Conservation (phyloP, 1,139 yeast species). For the Lodderomyces jiufengensis region DNA sequence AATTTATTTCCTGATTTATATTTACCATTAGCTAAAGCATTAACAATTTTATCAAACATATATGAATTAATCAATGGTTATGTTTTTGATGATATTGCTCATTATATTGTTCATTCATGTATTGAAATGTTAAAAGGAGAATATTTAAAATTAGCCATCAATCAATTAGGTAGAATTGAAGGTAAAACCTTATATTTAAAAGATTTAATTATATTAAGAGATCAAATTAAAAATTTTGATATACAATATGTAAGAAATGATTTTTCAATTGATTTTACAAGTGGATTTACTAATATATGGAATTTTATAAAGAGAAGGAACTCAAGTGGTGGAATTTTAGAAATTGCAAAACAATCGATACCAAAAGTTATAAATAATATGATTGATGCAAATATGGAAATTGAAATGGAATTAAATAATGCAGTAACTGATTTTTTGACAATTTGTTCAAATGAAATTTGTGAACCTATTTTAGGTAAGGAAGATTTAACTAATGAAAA, state of each 20-base stretch:
- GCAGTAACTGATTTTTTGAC: slow-evolving; percentile 61
- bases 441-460: slow-evolving; percentile 34
- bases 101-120: slow-evolving; percentile 78
- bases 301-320: slow-evolving; percentile 39
- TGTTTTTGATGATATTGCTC: slow-evolving; percentile 88
- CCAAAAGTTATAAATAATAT: slow-evolving; percentile 83
- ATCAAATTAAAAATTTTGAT: slow-evolving; percentile 74
- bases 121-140: slow-evolving; percentile 50
- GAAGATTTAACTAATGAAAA: slow-evolving; percentile 15
- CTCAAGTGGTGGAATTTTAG: slow-evolving; percentile 44
- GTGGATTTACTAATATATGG: slow-evolving; percentile 62
- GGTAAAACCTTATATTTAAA: slow-evolving; percentile 66
- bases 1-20: slow-evolving; percentile 54
- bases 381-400: slow-evolving; percentile 80
- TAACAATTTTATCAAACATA: slow-evolving; percentile 69
- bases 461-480: slow-evolving; percentile 26
- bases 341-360: slow-evolving; percentile 63
- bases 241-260: slow-evolving; percentile 74
- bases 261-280: slow-evolving; percentile 71
- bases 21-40: slow-evolving; percentile 70
- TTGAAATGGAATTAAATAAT: slow-evolving; percentile 68
- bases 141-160: slow-evolving; percentile 45
- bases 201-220: slow-evolving; percentile 66
- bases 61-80: slow-evolving; percentile 73
- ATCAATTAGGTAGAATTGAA: slow-evolving; percentile 47